Conservation (phyloP, 495 filamentous ascomycete species). For the Tuber borchii region DNA sequence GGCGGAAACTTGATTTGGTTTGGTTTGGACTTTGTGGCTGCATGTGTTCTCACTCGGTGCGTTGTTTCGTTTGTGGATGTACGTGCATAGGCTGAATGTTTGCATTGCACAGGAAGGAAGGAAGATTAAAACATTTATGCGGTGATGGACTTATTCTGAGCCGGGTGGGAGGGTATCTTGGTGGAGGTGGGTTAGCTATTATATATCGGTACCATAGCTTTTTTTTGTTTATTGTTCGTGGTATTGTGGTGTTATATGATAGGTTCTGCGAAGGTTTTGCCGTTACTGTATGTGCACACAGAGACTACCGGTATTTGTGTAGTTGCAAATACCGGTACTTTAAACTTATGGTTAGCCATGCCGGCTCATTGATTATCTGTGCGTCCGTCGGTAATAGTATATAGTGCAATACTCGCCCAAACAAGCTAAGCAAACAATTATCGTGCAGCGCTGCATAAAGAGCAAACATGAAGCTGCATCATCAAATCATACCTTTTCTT, state of each 20-base stretch:
- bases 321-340: not conserved
- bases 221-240: not conserved
- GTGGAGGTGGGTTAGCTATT: not conserved
- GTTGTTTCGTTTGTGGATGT: not conserved
- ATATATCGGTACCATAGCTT: not conserved
- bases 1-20: not conserved
- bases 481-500: not conserved
- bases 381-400: not conserved
- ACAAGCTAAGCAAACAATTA: not conserved
- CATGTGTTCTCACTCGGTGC: not conserved
- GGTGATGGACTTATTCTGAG: not conserved
- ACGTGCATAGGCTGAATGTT: not conserved
- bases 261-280: not conserved
- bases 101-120: not conserved
- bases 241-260: not conserved
- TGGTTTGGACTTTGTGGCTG: not conserved
- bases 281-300: not conserved
- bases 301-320: not conserved
- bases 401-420: not conserved
- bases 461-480: not conserved
- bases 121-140: not conserved
- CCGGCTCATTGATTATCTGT: not conserved
- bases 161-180: not conserved
- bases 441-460: not conserved
- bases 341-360: not conserved